Base-by-base conservation (phyloP, 2,329 filamentous ascomycete species). In the Furcasterigmium furcatum region DNA sequence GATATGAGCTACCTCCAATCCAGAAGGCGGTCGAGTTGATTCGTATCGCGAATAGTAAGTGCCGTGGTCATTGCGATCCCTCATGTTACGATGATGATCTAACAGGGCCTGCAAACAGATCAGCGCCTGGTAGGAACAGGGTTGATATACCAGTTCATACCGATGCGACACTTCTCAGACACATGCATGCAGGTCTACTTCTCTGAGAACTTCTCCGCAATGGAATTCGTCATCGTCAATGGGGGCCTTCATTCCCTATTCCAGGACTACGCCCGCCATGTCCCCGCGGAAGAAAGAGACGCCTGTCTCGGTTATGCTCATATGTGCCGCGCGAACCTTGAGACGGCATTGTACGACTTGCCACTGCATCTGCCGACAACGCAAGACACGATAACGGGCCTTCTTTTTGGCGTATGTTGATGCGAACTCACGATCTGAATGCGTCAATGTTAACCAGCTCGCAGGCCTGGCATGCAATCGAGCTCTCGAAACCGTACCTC, bases 181-280 rank as follows among this genome's bases (percentile, higher is more conserved):
- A 50, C 59, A 13, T 61, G 58, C 14, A 51, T 63, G 9, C 56
- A 58, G 12, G 55, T 65, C 4, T 64, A 62, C 36, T 61, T 62
- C 35, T 59, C 59, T 2, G 56, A 56, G 13, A 58, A 61, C 40
- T 54, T 55, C 24, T 55, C 56, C 4, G 55, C 60, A 22, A 50
- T 57, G 5, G 55, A 59, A 24, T 61, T 61, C 24, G 59, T 63
- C 29, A 56, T 56, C 21, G 57, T 59, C 2, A 64, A 65, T 22
- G 49, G 55, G 3, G 61, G 62, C 2, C 54, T 65, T 9, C 51
- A 61, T 29, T 60, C 58, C 29, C 52, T 65, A 24, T 62, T 63
- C 38, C 46, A 45, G 40, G 61, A 62, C 38, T 51, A 52, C 27
- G 30, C 41, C 14, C 21, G 14, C 21, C 8, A 36, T 6, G 20